These are phyloP conservation scores for Geotrichum klebahnii DNA, from an alignment of 1,139 yeast species.

Conservation along the genomic window DNA sequence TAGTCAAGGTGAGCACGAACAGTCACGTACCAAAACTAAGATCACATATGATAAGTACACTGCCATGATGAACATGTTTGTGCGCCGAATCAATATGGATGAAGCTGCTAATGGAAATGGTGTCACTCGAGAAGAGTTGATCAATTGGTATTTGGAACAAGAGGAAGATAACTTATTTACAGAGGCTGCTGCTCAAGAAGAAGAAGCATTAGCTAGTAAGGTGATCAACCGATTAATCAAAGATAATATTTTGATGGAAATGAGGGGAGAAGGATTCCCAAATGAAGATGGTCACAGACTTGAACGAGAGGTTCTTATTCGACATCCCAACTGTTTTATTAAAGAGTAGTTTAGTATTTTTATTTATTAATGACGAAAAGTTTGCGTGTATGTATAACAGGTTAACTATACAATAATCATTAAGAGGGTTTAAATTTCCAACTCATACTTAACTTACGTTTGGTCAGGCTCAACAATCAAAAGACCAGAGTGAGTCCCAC, in stretches of 20 bases:
- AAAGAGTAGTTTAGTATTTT: background rate
- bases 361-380: background rate
- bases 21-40: conserved; percentile 41
- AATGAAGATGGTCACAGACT: conserved; percentile 37
- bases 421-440: too few relatives aligned
- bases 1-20: conserved; percentile 21
- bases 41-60: conserved; percentile 85
- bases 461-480: too few relatives aligned
- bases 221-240: conserved; percentile 80
- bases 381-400: background rate
- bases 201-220: conserved; percentile 67
- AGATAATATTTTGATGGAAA: conserved; percentile 80
- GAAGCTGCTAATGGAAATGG: conserved; percentile 51
- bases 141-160: conserved; percentile 76
- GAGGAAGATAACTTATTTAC: conserved; percentile 67
- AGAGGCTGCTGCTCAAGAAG: conserved; percentile 68
- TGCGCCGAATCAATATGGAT: conserved; percentile 58
- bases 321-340: conserved; percentile 65
- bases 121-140: conserved; percentile 62
- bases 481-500: too few relatives aligned
- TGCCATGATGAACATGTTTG: conserved; percentile 74
- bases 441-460: too few relatives aligned
- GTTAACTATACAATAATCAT: background rate
- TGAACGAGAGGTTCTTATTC: conserved; percentile 54
- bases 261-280: conserved; percentile 54